Percentiles rank a stretch among this genome's conserved stretches.
These are phyloP conservation scores for Lipomyces spencermartinsiae DNA, from an alignment of 805 yeast genomes.

Conservation along the genomic window DNA sequence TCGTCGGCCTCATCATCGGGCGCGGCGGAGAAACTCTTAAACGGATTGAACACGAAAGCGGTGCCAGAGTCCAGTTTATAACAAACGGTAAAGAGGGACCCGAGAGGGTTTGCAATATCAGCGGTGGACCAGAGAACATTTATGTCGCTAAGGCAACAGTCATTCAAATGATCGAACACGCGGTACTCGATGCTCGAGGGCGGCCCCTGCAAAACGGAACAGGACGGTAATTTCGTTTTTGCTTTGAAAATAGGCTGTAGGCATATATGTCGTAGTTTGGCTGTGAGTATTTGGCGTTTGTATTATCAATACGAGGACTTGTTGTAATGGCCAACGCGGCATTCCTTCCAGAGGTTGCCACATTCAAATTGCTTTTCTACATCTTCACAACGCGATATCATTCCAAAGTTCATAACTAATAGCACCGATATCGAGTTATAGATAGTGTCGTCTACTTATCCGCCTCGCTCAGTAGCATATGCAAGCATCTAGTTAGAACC, in stretches of 20 bases:
- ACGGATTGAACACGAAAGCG: conserved; percentile 34
- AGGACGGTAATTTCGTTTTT: conserved; percentile 10
- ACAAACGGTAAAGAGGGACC: conserved; percentile 39
- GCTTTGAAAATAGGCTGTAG: not conserved
- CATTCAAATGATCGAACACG: conserved; percentile 33
- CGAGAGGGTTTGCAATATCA: conserved; percentile 36
- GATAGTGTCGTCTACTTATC: not conserved
- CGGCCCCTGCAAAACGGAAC: conserved; percentile 33
- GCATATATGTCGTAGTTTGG: not conserved
- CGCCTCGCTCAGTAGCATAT: not conserved
- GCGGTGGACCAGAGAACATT: conserved; percentile 30
- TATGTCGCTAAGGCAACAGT: conserved; percentile 26
- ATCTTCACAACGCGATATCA: not conserved
- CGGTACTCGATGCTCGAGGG: conserved; percentile 28
- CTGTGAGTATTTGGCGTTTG: not conserved
- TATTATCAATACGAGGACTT: not conserved
- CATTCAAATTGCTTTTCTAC: not conserved
- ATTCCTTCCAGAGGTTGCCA: not conserved
- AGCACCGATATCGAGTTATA: not conserved
- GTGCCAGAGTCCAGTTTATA: conserved; percentile 40
- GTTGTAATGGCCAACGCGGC: not conserved
- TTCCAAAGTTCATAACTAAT: not conserved
- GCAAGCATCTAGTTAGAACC: conserved; percentile 62
- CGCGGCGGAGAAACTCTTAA: conserved; percentile 41
- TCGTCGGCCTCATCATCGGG: conserved; percentile 41